phyloP scores from a whole-genome alignment of 2,329 filamentous ascomycete species.

The Claviceps lovelessii region DNA sequence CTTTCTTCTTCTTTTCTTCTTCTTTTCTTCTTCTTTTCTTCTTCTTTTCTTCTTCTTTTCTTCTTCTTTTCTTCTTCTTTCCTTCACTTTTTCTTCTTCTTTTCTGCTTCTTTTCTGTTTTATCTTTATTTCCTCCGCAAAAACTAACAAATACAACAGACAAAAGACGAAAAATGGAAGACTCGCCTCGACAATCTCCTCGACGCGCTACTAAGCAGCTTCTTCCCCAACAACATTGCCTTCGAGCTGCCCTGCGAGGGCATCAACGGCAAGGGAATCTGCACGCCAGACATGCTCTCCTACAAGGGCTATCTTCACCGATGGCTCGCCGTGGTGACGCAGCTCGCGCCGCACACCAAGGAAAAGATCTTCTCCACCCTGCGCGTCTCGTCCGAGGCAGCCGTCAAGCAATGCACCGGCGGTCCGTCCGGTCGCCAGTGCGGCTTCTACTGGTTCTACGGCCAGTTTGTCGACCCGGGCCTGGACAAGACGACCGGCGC shows the following conservation, averaged over 20 bases:
- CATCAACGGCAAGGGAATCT: conserved; percentile 27
- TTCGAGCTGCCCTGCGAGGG: conserved; percentile 53
- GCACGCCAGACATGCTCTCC: conserved; percentile 42
- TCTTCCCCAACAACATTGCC: conserved; percentile 44
- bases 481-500: neutral
- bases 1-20: too few relatives aligned
- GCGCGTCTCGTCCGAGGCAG: conserved; percentile 34
- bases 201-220: conserved; percentile 30
- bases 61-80: neutral
- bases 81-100: too few relatives aligned
- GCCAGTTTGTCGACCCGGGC: conserved; percentile 16
- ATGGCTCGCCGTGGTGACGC: conserved; percentile 37
- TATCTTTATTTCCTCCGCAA: too few relatives aligned
- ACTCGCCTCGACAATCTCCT: conserved; percentile 38
- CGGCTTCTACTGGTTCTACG: conserved; percentile 37
- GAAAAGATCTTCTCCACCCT: conserved; percentile 35
- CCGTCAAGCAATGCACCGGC: conserved; percentile 37
- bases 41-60: too few relatives aligned
- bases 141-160: conserved; percentile 19
- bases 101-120: neutral
- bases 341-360: conserved; percentile 38
- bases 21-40: too few relatives aligned
- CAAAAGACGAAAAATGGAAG: neutral
- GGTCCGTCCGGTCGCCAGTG: conserved; percentile 25
- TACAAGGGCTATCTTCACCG: conserved; percentile 28